These are phyloP conservation scores for Gryganskiella cystojenkinii DNA, from an alignment of 192 early-diverging fungal species.

Conservation along the genomic window DNA sequence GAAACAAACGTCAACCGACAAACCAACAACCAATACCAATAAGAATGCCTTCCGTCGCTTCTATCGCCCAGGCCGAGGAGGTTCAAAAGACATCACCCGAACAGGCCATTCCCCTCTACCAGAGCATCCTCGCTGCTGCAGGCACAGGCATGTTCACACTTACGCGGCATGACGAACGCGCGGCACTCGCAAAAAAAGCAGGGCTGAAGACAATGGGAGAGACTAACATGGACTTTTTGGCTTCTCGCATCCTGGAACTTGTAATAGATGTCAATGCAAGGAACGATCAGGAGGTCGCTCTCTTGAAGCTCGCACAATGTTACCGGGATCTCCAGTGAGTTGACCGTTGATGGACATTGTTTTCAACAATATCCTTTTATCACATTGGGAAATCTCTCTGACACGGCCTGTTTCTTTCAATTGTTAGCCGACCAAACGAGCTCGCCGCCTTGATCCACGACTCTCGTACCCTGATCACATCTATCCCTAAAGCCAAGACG, in stretches of 20 bases:
- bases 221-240: neutral
- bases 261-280: conserved; percentile 37
- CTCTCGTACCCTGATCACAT: conserved; percentile 81
- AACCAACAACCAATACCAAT: neutral
- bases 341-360: neutral
- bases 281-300: conserved; percentile 72
- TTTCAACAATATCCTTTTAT: neutral
- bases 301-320: conserved; percentile 80
- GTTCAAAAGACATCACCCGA: conserved; percentile 68
- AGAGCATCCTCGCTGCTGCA: conserved; percentile 62
- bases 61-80: conserved; percentile 64
- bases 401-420: no score
- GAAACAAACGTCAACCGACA: neutral
- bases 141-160: conserved; percentile 24
- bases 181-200: neutral
- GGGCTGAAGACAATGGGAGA: neutral
- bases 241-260: neutral
- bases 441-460: conserved; percentile 85
- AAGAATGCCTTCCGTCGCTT: conserved; percentile 44
- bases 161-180: neutral
- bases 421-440: conserved; percentile 74
- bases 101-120: conserved; percentile 72
- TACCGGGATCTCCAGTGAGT: conserved; percentile 75
- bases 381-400: no score
- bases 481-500: conserved; percentile 95